These are phyloP conservation scores for Spergularia marina DNA, from an alignment of 148 eudicot species.

Conservation along the genomic window DNA sequence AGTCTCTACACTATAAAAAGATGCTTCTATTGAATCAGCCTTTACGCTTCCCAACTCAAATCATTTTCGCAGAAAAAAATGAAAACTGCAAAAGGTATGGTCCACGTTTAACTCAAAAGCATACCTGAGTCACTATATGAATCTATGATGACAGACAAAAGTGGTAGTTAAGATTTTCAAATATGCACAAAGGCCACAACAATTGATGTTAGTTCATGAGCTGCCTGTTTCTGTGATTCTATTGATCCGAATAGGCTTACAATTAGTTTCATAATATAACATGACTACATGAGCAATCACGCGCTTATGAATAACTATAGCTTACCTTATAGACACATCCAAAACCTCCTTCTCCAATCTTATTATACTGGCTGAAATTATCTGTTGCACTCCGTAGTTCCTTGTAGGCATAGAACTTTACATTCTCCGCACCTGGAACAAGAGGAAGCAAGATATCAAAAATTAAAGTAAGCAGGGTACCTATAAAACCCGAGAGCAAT, in stretches of 20 bases:
- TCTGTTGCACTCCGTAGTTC: constrained; percentile 58
- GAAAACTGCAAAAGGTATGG: neutral
- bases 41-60: neutral
- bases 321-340: constrained; percentile 86
- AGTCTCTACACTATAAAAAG: neutral
- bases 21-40: neutral
- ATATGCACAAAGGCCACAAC: neutral
- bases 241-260: neutral
- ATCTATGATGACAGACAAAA: neutral
- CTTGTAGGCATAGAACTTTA: constrained; percentile 50
- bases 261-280: neutral
- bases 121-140: neutral
- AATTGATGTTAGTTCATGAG: neutral
- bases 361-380: constrained; percentile 51
- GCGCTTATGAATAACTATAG: neutral
- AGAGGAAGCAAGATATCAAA: constrained; percentile 2
- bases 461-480: neutral
- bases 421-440: constrained; percentile 41
- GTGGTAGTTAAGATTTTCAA: too few species aligned
- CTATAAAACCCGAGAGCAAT: neutral
- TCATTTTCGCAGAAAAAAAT: too few species aligned
- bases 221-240: neutral
- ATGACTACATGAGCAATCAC: neutral
- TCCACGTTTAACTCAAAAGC: neutral
- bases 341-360: constrained; percentile 84